Percentiles rank a stretch among this genome's conserved stretches.
Conservation (phyloP, 805 yeast genomes). For the Barnettozyma botsteinii region DNA sequence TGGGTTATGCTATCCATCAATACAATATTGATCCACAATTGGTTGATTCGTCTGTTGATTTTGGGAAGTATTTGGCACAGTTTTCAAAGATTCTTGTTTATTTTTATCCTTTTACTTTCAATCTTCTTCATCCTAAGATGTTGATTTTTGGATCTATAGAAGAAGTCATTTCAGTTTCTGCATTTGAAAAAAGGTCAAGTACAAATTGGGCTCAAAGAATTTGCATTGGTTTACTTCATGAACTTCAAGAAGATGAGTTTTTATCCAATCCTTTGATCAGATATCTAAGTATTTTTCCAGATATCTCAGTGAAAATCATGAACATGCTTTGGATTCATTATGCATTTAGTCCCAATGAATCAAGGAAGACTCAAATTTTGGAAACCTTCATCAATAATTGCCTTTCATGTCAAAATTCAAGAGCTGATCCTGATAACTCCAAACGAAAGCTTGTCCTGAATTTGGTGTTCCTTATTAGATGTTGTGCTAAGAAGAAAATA, state of each 20-base stretch:
- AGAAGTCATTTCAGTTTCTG: neutral
- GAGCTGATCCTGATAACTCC: neutral
- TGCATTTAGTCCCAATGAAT: constrained; percentile 12
- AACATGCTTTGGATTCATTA: constrained; percentile 27
- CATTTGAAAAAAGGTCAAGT: neutral
- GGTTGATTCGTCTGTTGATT: constrained; percentile 9
- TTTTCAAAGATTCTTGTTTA: constrained; percentile 6
- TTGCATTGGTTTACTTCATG: constrained; percentile 7
- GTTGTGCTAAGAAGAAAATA: constrained; percentile 9
- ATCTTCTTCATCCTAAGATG: constrained; percentile 6
- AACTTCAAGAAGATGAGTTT: neutral
- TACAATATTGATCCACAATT: constrained; percentile 15
- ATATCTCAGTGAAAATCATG: constrained; percentile 25
- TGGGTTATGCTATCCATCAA: constrained; percentile 35
- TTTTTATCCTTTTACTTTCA: constrained; percentile 16
- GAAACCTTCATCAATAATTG: constrained; percentile 2
- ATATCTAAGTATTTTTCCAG: constrained; percentile 13
- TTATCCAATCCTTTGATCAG: constrained; percentile 7
- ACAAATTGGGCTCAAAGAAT: constrained; percentile 15
- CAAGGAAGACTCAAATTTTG: neutral
- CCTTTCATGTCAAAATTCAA: neutral
- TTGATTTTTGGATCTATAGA: neutral
- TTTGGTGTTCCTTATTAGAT: constrained; percentile 23
- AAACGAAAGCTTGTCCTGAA: constrained; percentile 16
- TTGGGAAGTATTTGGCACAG: constrained; percentile 14